These are phyloP conservation scores for Viola odorata DNA, from an alignment of 345 rosid species.

Conservation along the genomic window DNA sequence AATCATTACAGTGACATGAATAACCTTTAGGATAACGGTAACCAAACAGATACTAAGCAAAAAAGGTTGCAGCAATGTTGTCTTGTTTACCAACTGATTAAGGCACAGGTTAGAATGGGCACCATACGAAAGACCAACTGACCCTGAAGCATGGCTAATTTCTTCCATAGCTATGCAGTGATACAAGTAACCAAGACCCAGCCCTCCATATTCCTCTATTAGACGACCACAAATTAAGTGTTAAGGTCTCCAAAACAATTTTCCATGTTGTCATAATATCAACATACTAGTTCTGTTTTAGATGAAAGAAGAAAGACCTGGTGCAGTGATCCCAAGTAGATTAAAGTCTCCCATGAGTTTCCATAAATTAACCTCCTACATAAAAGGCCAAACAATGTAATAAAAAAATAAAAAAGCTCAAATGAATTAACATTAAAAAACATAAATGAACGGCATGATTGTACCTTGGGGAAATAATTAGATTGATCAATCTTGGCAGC, in stretches of 20 bases:
- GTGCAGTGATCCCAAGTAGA: constrained; percentile 92
- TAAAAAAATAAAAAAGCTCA: neutral
- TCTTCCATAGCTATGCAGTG: constrained; percentile 93
- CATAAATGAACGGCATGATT: neutral
- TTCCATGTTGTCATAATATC: too few relatives aligned
- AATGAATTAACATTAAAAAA: neutral
- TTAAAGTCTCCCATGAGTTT: constrained; percentile 91
- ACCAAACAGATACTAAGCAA: neutral
- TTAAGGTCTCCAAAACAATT: too few relatives aligned
- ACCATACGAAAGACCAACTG: constrained; percentile 87
- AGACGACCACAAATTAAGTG: constrained; percentile 1
- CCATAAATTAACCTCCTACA: constrained; percentile 84
- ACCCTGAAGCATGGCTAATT: constrained; percentile 85
- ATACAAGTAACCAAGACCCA: constrained; percentile 93
- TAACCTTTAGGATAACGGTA: too few relatives aligned
- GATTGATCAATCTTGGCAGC: constrained; percentile 68
- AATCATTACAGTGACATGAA: constrained; percentile 11
- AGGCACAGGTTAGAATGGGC: constrained; percentile 94
- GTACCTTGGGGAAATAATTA: constrained; percentile 79
- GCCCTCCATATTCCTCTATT: constrained; percentile 91
- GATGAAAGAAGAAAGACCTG: constrained; percentile 37
- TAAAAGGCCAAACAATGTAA: neutral
- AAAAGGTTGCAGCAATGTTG: neutral
- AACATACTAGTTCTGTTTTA: too few relatives aligned
- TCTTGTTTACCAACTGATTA: constrained; percentile 76